Evolutionary conservation across 2,329 filamentous ascomycete species (phyloP), one percentile per base, ranked within the genome.

Genomic region (Plectosphaerella cucumerina): DNA sequence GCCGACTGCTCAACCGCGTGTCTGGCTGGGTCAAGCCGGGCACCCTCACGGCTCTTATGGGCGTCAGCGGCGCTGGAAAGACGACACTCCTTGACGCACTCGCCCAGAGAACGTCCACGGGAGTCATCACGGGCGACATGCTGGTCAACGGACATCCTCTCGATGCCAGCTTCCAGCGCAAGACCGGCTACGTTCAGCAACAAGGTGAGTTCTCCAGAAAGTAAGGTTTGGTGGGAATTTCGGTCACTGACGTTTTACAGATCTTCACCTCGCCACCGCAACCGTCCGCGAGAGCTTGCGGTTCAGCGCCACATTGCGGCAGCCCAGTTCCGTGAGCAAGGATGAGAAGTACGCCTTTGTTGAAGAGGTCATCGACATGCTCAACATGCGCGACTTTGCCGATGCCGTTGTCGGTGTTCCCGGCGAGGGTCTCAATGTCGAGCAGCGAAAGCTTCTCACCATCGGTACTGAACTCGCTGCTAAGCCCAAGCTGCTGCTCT

Each of bases 1-100:
- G 89, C n/a, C 79, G 86, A 17, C 65, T 96, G 53, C 70, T 96
- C 48, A 85, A 96, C 58, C 74, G 91, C 50, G 87, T 96, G 2
- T 83, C 89, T 58, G 91, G 91, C 6, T 96, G 89, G 88, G 89
- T 96, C 51, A 92, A 92, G 65, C 91, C 91, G 0, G 91, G 91
- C 26, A 95, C 89, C 1, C 71, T 95, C 33, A 96, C 90, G 3
- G 90, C 90, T 2, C 74, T 95, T 6, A 85, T 85, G 81, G 82
- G 85, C 39, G 81, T 84, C 0, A 82, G 62, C 20, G 71, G 71
- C 22, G 71, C 71, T 0, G 71, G 71, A 0, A 74, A 74, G 57
- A 74, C 71, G 2, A 74, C 71, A 0, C 65, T 74, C 6, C 59
- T 74, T 2, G 71, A 74, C 49, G 69, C 67, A 2, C 60, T 74